Evolutionary conservation across 352 stramenopile genomes (phyloP).

Genomic region (Pythium graminicola): DNA sequence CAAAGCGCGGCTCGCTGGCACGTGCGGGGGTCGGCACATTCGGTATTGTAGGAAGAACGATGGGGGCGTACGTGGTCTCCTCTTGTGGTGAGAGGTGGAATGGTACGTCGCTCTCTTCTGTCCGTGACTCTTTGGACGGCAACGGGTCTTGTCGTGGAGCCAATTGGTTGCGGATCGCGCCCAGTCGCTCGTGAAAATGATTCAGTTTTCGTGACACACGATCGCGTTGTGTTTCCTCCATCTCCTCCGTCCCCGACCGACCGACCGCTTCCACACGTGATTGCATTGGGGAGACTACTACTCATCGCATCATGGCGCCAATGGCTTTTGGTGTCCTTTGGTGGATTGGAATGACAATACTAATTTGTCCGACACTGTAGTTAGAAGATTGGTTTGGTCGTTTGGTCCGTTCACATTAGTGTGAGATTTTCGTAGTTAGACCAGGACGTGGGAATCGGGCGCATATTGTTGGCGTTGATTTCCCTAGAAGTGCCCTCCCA

Average conservation of each 20-base stretch:
- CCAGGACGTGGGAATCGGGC: constrained; percentile 13
- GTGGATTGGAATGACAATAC: neutral
- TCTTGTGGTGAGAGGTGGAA: no score
- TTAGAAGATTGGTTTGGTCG: no score
- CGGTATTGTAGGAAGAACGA: constrained; percentile 15
- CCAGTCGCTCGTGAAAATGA: constrained; percentile 36
- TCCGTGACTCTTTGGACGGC: no score
- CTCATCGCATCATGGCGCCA: neutral
- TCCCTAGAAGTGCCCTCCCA: constrained; percentile 29
- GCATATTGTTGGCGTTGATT: neutral
- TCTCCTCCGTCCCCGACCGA: neutral
- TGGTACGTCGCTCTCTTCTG: no score
- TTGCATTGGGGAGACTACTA: neutral
- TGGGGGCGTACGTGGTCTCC: constrained; percentile 16
- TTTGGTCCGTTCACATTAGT: neutral
- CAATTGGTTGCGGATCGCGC: constrained; percentile 35
- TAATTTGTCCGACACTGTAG: constrained; percentile 13
- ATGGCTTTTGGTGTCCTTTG: constrained; percentile 1
- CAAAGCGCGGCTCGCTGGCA: constrained; percentile 13
- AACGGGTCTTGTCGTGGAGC: constrained; percentile 15
- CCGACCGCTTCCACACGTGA: no score
- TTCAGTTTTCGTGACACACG: constrained; percentile 42
- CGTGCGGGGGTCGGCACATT: constrained; percentile 1
- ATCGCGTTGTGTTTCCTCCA: neutral
- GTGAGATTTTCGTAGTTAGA: neutral